phyloP scores from a whole-genome alignment of 2,329 filamentous ascomycete species.

The Aureobasidium uvarum region DNA sequence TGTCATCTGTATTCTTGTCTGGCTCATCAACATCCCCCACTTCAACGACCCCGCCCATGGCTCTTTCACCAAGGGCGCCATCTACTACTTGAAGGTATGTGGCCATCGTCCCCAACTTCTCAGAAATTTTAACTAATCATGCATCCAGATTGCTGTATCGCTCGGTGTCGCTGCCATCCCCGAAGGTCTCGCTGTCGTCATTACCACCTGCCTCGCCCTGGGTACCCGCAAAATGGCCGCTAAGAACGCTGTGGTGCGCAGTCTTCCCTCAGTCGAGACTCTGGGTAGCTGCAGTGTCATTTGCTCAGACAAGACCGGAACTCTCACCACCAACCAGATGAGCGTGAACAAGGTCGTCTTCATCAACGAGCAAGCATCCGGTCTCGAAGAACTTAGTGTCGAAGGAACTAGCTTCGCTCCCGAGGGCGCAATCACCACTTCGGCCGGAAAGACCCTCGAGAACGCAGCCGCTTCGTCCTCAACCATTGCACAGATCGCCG shows the following conservation, averaged over 20 bases:
- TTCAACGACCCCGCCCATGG: conserved; percentile 95
- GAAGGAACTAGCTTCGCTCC: conserved; percentile 92
- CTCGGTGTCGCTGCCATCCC: conserved; percentile 97
- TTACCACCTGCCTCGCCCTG: conserved; percentile 95
- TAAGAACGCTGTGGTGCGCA: conserved; percentile 96
- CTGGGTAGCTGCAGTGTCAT: conserved; percentile 99
- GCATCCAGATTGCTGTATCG: conserved; percentile 80
- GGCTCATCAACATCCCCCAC: conserved; percentile 97
- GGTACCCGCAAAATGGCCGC: conserved; percentile 98
- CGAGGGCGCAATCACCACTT: conserved; percentile 66
- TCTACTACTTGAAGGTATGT: conserved; percentile 84
- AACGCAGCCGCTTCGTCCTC: conserved; percentile 69
- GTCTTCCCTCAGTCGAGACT: conserved; percentile 93
- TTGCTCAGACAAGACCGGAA: conserved; percentile 99
- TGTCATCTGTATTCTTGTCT: conserved; percentile 91
- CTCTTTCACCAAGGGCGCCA: conserved; percentile 87
- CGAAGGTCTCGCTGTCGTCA: conserved; percentile 95
- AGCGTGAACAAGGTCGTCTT: conserved; percentile 92
- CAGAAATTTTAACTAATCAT: background rate
- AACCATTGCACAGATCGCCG: conserved; percentile 75
- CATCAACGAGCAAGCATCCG: conserved; percentile 68
- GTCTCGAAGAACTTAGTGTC: conserved; percentile 81
- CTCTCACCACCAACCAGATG: conserved; percentile 98
- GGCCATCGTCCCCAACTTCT: background rate
- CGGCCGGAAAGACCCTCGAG: conserved; percentile 63